Conservation (phyloP, 2,329 filamentous ascomycete species). For the Plenodomus tracheiphilus region DNA sequence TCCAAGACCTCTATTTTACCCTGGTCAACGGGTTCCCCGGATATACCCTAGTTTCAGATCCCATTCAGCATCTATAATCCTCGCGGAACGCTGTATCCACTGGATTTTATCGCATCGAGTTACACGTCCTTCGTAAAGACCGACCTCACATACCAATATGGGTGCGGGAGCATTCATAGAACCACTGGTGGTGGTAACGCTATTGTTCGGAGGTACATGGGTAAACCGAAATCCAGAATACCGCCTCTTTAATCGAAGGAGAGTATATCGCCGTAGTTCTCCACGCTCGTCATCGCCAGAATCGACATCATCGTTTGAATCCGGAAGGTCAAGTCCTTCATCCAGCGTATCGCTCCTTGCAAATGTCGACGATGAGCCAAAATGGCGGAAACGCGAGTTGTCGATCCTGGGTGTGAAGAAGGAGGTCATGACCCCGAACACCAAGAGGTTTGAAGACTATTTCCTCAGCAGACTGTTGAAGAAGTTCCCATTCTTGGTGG, state of each 20-base stretch:
- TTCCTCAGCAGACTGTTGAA: constrained; percentile 66
- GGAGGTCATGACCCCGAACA: constrained; percentile 64
- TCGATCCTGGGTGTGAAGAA: constrained; percentile 51
- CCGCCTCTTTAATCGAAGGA: constrained; percentile 36
- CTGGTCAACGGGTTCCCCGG: neutral
- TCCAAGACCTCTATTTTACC: neutral
- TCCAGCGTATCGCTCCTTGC: constrained; percentile 49
- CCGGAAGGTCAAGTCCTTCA: constrained; percentile 46
- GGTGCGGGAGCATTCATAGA: constrained; percentile 62
- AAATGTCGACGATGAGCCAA: constrained; percentile 44
- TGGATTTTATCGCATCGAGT: too few relatives aligned
- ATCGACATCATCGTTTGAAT: constrained; percentile 42
- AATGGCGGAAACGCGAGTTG: constrained; percentile 57
- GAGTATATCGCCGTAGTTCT: constrained; percentile 20
- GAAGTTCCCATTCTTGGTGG: constrained; percentile 72
- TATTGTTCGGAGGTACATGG: constrained; percentile 65
- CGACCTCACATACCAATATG: constrained; percentile 44
- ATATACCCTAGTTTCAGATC: neutral
- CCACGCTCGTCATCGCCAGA: constrained; percentile 45
- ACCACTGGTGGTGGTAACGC: constrained; percentile 62
- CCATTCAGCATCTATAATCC: neutral
- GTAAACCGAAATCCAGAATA: constrained; percentile 59
- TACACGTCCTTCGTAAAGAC: constrained; percentile 1
- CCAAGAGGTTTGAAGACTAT: constrained; percentile 61
- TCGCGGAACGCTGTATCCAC: neutral